Evolutionary conservation across 1,139 yeast species (phyloP).

Genomic region (Protomyces gravidus): DNA sequence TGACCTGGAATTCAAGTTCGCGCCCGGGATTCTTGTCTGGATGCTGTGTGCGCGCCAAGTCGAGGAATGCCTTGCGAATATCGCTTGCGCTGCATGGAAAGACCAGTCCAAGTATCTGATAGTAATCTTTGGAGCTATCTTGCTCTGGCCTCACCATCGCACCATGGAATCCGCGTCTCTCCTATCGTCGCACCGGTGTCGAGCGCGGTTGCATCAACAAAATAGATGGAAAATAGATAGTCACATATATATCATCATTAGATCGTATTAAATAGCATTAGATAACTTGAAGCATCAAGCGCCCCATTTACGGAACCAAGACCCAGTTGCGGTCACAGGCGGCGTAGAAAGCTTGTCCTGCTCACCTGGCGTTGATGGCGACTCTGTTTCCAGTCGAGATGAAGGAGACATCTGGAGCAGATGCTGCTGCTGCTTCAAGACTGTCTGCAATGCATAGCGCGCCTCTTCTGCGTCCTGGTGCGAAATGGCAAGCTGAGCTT

Average conservation of each 20-base stretch:
- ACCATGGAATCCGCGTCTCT: no score
- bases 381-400: background rate
- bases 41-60: constrained; percentile 29
- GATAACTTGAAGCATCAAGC: background rate
- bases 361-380: background rate
- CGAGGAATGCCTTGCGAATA: constrained; percentile 21
- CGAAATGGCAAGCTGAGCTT: constrained; percentile 24
- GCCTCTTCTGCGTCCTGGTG: constrained; percentile 28
- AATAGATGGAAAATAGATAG: background rate
- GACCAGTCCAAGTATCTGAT: constrained; percentile 38
- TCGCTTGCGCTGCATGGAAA: constrained; percentile 12
- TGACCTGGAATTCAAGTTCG: constrained; percentile 25
- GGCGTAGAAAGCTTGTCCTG: background rate
- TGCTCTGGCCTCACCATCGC: constrained; percentile 26
- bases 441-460: constrained; percentile 19
- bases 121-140: constrained; percentile 24
- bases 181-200: no score
- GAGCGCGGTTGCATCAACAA: background rate
- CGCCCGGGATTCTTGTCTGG: constrained; percentile 31
- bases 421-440: constrained; percentile 1
- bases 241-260: background rate
- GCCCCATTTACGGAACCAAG: background rate
- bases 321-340: background rate
- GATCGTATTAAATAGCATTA: no score
- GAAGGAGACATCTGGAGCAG: background rate